These are phyloP conservation scores for Henckelia pumila DNA, from an alignment of 257 asterid species.

Conservation along the genomic window DNA sequence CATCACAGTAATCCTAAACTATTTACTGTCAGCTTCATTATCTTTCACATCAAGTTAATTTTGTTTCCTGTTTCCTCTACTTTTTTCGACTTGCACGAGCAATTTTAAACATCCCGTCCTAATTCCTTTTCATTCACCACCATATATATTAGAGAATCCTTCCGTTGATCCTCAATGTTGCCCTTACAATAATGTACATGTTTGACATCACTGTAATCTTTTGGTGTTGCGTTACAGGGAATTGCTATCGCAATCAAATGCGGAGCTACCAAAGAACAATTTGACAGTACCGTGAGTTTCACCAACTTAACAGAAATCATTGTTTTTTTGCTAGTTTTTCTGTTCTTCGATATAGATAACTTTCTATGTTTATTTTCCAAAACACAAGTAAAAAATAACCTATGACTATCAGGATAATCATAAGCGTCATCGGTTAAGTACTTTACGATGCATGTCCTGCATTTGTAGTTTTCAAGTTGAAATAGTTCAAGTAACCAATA, in stretches of 20 bases:
- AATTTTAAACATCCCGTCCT: too few relatives aligned
- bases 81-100: too few relatives aligned
- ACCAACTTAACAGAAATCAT: not conserved
- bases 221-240: conserved; percentile 52
- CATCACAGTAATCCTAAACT: not conserved
- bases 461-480: not conserved
- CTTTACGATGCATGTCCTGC: not conserved
- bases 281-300: conserved; percentile 82
- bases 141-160: not conserved
- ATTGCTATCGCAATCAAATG: conserved; percentile 88
- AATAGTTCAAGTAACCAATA: not conserved
- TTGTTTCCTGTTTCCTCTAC: not conserved
- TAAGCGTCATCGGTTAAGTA: not conserved
- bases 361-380: not conserved
- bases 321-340: not conserved
- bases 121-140: too few relatives aligned
- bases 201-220: not conserved
- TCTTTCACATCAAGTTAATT: not conserved
- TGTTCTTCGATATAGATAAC: too few relatives aligned
- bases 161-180: not conserved
- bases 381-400: too few relatives aligned
- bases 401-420: too few relatives aligned
- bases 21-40: too few relatives aligned
- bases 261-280: conserved; percentile 97
- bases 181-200: not conserved